Evolutionary conservation across 192 early-diverging fungal species (phyloP).

Genomic region (Entomortierella beljakovae): DNA sequence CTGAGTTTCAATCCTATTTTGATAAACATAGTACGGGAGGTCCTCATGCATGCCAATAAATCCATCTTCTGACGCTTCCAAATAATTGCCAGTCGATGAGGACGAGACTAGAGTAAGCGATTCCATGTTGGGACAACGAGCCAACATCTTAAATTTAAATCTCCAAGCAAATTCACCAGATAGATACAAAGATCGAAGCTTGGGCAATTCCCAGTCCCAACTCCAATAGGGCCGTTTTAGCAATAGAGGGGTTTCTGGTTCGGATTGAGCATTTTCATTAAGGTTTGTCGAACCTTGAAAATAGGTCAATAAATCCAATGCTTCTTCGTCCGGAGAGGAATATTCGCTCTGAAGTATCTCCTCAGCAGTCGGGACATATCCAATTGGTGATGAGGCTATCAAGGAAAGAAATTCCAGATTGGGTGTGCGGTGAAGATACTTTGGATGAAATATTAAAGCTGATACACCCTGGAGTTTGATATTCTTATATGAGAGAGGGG

Average conservation of each 20-base stretch:
- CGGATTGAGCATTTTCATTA: not conserved
- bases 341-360: not conserved
- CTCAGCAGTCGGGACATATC: not conserved
- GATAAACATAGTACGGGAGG: too few species aligned
- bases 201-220: constrained; percentile 30
- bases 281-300: too few species aligned
- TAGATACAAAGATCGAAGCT: not conserved
- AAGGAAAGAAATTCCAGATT: not conserved
- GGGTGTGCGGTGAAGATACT: not conserved
- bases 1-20: not conserved
- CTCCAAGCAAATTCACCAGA: constrained; percentile 12
- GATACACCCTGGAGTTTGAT: constrained; percentile 8
- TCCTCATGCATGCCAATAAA: too few species aligned
- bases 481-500: not conserved
- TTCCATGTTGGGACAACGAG: constrained; percentile 10
- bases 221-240: constrained; percentile 15
- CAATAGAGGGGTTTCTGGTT: constrained; percentile 6
- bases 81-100: too few species aligned
- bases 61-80: too few species aligned
- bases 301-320: too few species aligned
- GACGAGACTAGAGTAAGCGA: not conserved
- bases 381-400: too few species aligned
- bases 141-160: constrained; percentile 34
- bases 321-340: not conserved
- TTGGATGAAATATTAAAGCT: constrained; percentile 14